Evolutionary conservation across 73 alveolate species (phyloP).

Genomic region (Tetrahymena elliotti): DNA sequence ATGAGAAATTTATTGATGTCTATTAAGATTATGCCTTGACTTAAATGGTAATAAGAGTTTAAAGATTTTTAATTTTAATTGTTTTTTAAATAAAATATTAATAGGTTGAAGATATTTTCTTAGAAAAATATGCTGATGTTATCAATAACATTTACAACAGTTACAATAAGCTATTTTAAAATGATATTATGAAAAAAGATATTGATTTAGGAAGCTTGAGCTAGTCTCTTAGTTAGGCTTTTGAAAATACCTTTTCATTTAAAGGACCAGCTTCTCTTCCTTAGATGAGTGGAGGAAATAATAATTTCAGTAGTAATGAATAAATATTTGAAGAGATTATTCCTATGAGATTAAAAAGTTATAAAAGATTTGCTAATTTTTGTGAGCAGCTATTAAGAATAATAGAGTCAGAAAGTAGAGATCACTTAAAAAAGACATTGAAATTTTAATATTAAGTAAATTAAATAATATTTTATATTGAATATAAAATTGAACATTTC

Average conservation of each 20-base stretch:
- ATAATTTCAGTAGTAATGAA: not conserved
- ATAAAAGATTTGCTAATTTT: slow-evolving; percentile 15
- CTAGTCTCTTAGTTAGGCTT: not conserved
- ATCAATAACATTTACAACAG: not conserved
- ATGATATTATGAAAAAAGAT: not conserved
- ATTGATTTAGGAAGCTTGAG: not conserved
- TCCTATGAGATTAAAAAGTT: not conserved
- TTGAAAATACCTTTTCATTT: not conserved
- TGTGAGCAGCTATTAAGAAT: slow-evolving; percentile 34
- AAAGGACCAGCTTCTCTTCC: not conserved
- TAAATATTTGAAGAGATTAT: not conserved
- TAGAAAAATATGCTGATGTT: not conserved
- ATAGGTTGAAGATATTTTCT: not conserved
- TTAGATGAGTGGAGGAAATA: not conserved
- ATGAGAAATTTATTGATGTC: not conserved
- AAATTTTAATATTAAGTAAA: not conserved
- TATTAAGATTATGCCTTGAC: not conserved
- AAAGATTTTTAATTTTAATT: not conserved
- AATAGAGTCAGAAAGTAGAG: slow-evolving; percentile 22
- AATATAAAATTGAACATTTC: not conserved
- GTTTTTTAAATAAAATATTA: not conserved
- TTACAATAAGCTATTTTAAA: not conserved
- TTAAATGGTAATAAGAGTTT: not conserved
- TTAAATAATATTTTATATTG: not conserved
- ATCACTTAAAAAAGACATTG: not conserved